Evolutionary conservation across 192 early-diverging fungal species (phyloP), one percentile per base, ranked within the genome.

Genomic region (Coemansia sp.): DNA sequence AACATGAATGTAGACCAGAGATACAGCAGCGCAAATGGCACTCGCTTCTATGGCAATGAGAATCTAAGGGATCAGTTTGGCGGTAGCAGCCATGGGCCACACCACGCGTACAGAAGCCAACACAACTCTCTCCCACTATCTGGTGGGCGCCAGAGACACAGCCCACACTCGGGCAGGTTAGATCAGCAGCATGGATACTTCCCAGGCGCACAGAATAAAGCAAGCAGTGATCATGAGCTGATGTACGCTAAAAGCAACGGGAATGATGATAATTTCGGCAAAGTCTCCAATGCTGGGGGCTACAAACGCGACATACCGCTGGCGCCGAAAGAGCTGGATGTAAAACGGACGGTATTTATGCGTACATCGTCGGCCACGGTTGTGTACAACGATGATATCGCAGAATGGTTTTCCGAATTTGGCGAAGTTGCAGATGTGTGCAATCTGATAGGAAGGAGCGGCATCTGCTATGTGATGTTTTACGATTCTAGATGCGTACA

Each of bases 381-480:
- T 0, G 14, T 59, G 15, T 17, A 25, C 7, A 25, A 15, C 46
- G 6, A n/a, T 3, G 62, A 65, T 23, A 53, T 77, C 17, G 2
- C 14, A 25, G 50, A 45, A 6, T 65, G 57, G 61, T 65, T 77
- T 48, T 59, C 66, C 1, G 19, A 38, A 14, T 78, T 66, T 57
- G 75, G 75, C n/a, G 69, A 68, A n/a, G 53, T 78, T 14, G 66
- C 66, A 1, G 63, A 66, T n/a, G 63, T 66, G 33, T 52, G 60
- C 10, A 46, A 69, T 40, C 13, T 69, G 33, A 33, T 55, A 23
- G 54, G 20, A 2, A 59, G 43, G 40, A 67, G 38, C 4, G 53
- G 59, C 19, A 68, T 78, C 25, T 71, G 75, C 58, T 78, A 78
- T 58, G 75, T 78, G n/a, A 62, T 63, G 63, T 78, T 62, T 34